Percentiles rank a stretch among this genome's conserved stretches.
Evolutionary conservation across 352 stramenopile genomes (phyloP).

Genomic region (Phytophthora foliorum): DNA sequence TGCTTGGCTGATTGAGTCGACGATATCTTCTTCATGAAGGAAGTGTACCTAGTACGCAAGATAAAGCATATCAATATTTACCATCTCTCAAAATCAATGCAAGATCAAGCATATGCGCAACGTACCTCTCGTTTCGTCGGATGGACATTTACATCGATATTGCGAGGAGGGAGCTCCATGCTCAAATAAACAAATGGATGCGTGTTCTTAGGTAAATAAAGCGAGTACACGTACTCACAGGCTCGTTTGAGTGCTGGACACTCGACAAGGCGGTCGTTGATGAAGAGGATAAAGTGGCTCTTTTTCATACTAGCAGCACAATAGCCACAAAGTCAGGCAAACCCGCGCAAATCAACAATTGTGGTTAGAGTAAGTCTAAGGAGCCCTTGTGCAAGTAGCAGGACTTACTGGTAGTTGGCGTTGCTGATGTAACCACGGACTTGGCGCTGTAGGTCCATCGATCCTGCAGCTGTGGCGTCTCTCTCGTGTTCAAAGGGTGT

Average conservation of each 20-base stretch:
- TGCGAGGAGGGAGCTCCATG: slow-evolving; percentile 92
- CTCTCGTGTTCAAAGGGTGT: slow-evolving; percentile 55
- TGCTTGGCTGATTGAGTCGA: slow-evolving; percentile 83
- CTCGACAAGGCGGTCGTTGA: slow-evolving; percentile 98
- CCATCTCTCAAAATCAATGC: not conserved
- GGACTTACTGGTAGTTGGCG: slow-evolving; percentile 89
- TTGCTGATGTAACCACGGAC: slow-evolving; percentile 82
- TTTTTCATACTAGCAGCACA: slow-evolving; percentile 71
- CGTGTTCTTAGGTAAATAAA: slow-evolving; percentile 94
- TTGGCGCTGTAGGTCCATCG: slow-evolving; percentile 49
- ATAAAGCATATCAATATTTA: not conserved
- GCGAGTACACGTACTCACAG: slow-evolving; percentile 95
- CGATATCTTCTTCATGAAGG: slow-evolving; percentile 95
- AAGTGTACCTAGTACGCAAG: slow-evolving; percentile 88
- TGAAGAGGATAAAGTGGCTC: slow-evolving; percentile 95
- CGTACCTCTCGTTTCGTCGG: slow-evolving; percentile 96
- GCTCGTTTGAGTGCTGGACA: slow-evolving; percentile 92
- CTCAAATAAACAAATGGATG: slow-evolving; percentile 99
- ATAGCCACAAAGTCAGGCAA: not conserved
- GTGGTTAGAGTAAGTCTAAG: not conserved
- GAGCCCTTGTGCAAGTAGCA: not conserved
- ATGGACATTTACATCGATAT: slow-evolving; percentile 99
- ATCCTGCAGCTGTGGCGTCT: slow-evolving; percentile 37
- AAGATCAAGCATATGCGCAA: not conserved
- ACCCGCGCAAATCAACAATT: not conserved